Evolutionary conservation across 139 green algal genomes (phyloP).

Genomic region (Chlorokybus atmophyticus): DNA sequence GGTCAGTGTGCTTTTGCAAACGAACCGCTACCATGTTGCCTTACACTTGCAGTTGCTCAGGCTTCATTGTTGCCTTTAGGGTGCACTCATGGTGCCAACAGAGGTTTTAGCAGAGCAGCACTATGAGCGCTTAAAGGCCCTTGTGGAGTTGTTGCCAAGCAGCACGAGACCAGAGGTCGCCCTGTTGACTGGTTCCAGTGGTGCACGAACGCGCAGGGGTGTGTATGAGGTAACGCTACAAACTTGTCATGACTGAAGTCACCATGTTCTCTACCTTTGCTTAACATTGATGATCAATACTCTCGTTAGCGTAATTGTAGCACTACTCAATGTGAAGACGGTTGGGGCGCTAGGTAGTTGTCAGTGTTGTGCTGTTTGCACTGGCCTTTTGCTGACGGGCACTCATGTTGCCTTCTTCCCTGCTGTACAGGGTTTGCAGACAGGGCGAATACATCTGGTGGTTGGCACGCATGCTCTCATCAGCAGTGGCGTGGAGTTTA

Average conservation of each 20-base stretch:
- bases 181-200: constrained; percentile 23
- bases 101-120: constrained; percentile 51
- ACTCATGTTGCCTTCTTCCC: too few relatives aligned
- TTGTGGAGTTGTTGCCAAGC: constrained; percentile 12
- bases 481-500: constrained; percentile 47
- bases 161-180: constrained; percentile 6
- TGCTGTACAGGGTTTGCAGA: constrained; percentile 13
- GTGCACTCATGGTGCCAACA: constrained; percentile 77
- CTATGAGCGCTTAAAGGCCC: constrained; percentile 1
- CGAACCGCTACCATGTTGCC: too few relatives aligned
- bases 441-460: constrained; percentile 46
- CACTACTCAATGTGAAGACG: too few relatives aligned
- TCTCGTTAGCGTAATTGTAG: background rate
- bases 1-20: too few relatives aligned
- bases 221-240: constrained; percentile 17
- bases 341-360: too few relatives aligned
- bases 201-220: background rate
- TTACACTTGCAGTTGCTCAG: too few relatives aligned
- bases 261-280: too few relatives aligned
- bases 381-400: too few relatives aligned
- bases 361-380: too few relatives aligned
- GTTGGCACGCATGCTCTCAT: constrained; percentile 78
- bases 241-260: too few relatives aligned
- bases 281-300: too few relatives aligned
- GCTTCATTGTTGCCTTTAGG: background rate